Evolutionary conservation across 305 asterid species (phyloP), one percentile per base, ranked within the genome.

Genomic region (Rubia balearica): DNA sequence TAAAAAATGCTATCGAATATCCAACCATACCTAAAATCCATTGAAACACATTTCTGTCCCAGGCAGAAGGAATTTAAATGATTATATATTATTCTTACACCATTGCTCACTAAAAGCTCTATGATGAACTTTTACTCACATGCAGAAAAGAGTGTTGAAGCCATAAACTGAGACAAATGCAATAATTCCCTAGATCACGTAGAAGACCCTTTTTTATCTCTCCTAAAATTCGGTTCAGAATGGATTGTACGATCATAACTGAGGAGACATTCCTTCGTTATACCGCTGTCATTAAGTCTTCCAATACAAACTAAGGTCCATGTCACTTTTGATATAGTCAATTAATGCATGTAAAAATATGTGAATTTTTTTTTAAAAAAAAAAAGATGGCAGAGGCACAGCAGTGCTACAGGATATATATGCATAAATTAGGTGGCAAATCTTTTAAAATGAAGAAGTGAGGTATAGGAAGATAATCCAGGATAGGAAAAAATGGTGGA

Each of bases 201-300:
- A 95, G 78, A 79, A 95, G 95, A 40, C 99, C 95, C 65, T 83
- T 90, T 87, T 83, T 95, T 75, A 74, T 95, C 95, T 73, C 73
- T 80, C 77, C 88, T 86, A 77, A 95, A 90, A 77, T 83, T 77
- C 65, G 99, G 99, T 83, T 95, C 98, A 42, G 87, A 82, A 82
- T 71, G 99, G 76, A 95, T 95, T 46, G 86, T 98, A 63, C 99
- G 99, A 82, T 95, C 99, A 75, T 95, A 95, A 79, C 99, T 86
- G 78, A 95, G 87, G 81, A 95, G 97, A 24, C 97, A 96, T 71
- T 95, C 96, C 78, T 92, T 95, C 71, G 95, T 95, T 81, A 95
- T 92, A 75, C 99, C 99, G 69, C 89, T 95, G 38, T 86, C 92
- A 65, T 90, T 85, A 75, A 84, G 98, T 95, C 78, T 90, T 95